Conservation (phyloP, 257 asterid genomes). For the Solanum virginianum region DNA sequence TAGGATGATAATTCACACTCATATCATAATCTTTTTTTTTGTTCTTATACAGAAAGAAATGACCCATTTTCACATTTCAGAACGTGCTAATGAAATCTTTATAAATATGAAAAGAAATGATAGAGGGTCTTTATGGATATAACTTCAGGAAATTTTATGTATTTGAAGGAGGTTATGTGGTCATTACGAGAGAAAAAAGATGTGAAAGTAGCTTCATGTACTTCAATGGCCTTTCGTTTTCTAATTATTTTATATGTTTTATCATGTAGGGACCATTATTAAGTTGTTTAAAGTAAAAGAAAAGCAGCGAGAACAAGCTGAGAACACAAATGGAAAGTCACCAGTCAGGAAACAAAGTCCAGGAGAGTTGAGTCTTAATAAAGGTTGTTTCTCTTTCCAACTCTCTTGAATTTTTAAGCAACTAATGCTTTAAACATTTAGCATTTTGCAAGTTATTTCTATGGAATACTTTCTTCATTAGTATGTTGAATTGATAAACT, state of each 20-base stretch:
- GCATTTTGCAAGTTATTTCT: background rate
- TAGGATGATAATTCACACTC: too few relatives aligned
- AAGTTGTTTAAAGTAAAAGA: constrained; percentile 88
- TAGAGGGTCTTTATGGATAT: background rate
- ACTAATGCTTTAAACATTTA: background rate
- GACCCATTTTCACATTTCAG: background rate
- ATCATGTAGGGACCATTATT: constrained; percentile 52
- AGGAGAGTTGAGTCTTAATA: constrained; percentile 84
- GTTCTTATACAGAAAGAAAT: background rate
- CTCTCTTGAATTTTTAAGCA: background rate
- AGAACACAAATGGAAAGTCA: constrained; percentile 75
- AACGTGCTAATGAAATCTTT: background rate
- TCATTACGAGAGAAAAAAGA: background rate
- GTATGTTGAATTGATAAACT: too few relatives aligned
- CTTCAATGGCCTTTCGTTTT: background rate
- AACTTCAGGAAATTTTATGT: background rate
- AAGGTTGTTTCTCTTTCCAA: constrained; percentile 7
- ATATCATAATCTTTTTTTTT: background rate
- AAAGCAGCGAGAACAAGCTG: constrained; percentile 85
- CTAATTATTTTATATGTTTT: background rate
- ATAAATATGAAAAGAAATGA: background rate
- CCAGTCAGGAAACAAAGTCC: constrained; percentile 89
- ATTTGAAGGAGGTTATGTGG: background rate
- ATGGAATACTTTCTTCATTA: too few relatives aligned
- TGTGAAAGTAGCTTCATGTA: background rate